A percentile compares a stretch with the other conserved stretches of the same genome.
These are phyloP conservation scores for Staphylotrichum tortipilum DNA, from an alignment of 495 filamentous ascomycete species.

Conservation along the genomic window DNA sequence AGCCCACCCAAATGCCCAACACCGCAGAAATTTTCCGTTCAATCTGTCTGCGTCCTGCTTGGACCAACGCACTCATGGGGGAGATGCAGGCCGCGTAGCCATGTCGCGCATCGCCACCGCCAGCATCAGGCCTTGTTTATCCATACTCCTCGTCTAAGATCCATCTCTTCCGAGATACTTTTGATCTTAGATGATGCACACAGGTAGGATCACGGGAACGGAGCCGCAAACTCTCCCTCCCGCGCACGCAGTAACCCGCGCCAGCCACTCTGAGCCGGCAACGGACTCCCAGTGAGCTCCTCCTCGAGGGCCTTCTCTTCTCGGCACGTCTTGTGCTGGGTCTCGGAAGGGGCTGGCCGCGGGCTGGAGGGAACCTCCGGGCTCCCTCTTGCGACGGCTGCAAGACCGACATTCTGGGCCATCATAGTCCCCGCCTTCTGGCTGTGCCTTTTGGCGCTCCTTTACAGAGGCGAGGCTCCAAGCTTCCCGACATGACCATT, in stretches of 20 bases:
- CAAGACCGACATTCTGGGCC: constrained; percentile 38
- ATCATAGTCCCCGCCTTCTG: constrained; percentile 47
- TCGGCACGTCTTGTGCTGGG: constrained; percentile 42
- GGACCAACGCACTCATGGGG: too few relatives aligned
- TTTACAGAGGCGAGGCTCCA: constrained; percentile 44
- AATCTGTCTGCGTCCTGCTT: too few relatives aligned
- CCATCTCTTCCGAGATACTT: too few relatives aligned
- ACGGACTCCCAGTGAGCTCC: constrained; percentile 18
- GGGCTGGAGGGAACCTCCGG: constrained; percentile 5
- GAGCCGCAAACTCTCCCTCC: too few relatives aligned
- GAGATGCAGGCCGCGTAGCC: too few relatives aligned
- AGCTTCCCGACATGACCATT: constrained; percentile 38
- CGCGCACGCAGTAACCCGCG: constrained; percentile 19
- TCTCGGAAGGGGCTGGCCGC: constrained; percentile 37
- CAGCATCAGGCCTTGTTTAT: neutral
- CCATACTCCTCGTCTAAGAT: too few relatives aligned
- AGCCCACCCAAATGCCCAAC: neutral
- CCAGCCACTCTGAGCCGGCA: constrained; percentile 32
- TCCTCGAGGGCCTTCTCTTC: constrained; percentile 37
- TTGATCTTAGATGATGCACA: too few relatives aligned
- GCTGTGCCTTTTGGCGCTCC: constrained; percentile 19
- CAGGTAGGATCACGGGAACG: too few relatives aligned
- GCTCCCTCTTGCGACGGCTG: constrained; percentile 22
- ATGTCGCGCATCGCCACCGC: neutral
- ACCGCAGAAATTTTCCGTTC: too few relatives aligned